Evolutionary conservation across 2,329 filamentous ascomycete genomes (phyloP).

Genomic region (Aspergillus novofumigatus): DNA sequence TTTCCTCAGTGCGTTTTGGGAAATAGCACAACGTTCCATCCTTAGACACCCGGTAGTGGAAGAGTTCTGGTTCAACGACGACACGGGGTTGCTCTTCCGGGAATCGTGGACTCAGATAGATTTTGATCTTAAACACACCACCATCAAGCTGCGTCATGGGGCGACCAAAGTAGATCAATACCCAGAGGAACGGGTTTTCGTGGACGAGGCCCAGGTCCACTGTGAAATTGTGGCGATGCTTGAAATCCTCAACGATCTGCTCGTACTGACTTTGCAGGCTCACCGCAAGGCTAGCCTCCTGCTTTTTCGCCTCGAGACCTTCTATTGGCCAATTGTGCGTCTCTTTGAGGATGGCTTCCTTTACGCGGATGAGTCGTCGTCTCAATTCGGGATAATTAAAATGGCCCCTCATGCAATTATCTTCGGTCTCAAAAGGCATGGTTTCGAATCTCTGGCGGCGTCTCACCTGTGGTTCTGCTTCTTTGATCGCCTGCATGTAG

Average conservation of each 20-base stretch:
- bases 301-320: conserved; percentile 59
- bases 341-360: conserved; percentile 67
- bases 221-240: conserved; percentile 63
- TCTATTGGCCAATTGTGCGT: conserved; percentile 65
- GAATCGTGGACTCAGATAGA: conserved; percentile 78
- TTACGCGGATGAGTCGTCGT: conserved; percentile 64
- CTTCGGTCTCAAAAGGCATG: conserved; percentile 80
- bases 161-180: conserved; percentile 80
- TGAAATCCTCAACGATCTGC: conserved; percentile 73
- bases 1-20: conserved; percentile 66
- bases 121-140: conserved; percentile 76
- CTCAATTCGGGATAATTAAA: conserved; percentile 78
- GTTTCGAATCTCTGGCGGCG: conserved; percentile 63
- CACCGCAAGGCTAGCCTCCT: conserved; percentile 71
- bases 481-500: conserved; percentile 68
- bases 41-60: conserved; percentile 79
- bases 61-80: conserved; percentile 73
- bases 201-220: conserved; percentile 73
- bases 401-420: conserved; percentile 79
- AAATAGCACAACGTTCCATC: conserved; percentile 83
- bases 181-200: conserved; percentile 85
- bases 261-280: conserved; percentile 82
- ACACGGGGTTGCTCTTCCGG: conserved; percentile 85
- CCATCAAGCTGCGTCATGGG: conserved; percentile 93
- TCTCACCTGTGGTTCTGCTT: conserved; percentile 51